Percentiles rank a stretch among this genome's conserved stretches.
Conservation (phyloP, 2,329 filamentous ascomycete genomes). For the Blastomyces percursus region DNA sequence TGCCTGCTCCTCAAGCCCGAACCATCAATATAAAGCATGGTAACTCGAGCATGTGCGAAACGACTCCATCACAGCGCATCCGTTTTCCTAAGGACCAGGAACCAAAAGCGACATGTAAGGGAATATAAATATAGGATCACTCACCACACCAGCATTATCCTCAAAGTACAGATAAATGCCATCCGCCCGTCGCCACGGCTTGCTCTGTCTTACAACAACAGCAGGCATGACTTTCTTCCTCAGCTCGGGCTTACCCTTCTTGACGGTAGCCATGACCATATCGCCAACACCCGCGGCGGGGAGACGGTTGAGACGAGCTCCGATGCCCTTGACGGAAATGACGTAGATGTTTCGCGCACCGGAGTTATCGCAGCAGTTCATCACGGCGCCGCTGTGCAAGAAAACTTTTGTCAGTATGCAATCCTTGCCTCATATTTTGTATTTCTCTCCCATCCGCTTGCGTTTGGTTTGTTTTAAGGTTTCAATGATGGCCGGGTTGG, state of each 20-base stretch:
- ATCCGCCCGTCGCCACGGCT: slow-evolving; percentile 98
- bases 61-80: not conserved
- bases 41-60: not conserved
- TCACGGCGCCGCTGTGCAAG: slow-evolving; percentile 73
- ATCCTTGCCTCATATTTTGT: not conserved
- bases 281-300: slow-evolving; percentile 96
- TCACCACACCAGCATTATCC: slow-evolving; percentile 98
- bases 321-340: slow-evolving; percentile 98
- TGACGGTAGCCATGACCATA: slow-evolving; percentile 99
- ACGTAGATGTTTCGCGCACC: slow-evolving; percentile 99
- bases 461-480: not conserved
- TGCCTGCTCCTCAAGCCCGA: not conserved
- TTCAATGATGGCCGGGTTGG: not conserved
- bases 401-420: not conserved
- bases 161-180: slow-evolving; percentile 99
- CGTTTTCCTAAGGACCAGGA: not conserved
- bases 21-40: not conserved
- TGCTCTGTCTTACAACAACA: slow-evolving; percentile 96
- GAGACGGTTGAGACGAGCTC: slow-evolving; percentile 93
- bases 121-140: slow-evolving; percentile 32
- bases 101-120: slow-evolving; percentile 1
- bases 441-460: not conserved
- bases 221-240: slow-evolving; percentile 99
- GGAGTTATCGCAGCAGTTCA: slow-evolving; percentile 99
- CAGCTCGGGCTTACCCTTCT: slow-evolving; percentile 99